Evolutionary conservation across 192 early-diverging fungal genomes (phyloP), one percentile per base, ranked within the genome.

Genomic region (Backusella luteola): DNA sequence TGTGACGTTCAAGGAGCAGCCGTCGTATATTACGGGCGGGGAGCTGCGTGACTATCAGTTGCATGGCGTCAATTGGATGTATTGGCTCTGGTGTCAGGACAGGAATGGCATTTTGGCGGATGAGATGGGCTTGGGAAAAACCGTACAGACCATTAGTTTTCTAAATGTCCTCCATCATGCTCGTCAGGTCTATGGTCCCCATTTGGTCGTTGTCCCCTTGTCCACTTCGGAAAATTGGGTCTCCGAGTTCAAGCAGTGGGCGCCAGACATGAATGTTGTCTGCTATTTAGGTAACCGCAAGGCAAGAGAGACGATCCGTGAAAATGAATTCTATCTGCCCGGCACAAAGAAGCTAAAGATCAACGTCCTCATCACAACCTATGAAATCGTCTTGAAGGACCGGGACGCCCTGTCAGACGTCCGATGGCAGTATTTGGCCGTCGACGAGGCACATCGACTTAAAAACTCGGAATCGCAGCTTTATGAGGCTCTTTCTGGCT

Each of bases 361-460:
- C 84, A 99, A 99, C 67, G 96, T 94, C 26, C 82, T 99, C 66
- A 85, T 99, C 66, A 99, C 97, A 0, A 98, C 96, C 0, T 99
- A 96, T 77, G 97, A 99, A 83, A 84, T 98, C 72, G 92, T 98
- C 56, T 88, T 98, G 26, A 96, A 95, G 78, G 98, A 99, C 80
- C 91, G 92, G 21, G 90, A 89, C 34, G 79, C 92, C 56, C 84
- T 99, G 6, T 91, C 93, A 17, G 76, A 76, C 42, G 95, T 99
- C 77, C 90, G 91, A 56, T 99, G 98, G 98, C 91, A 91, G 36
- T 97, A 94, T 77, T 80, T 99, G 49, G 95, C 94, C 0, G 96
- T 99, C 0, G 98, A 99, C 74, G 98, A 99, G 83, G 98, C 98
- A 5, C 98, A 99, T 83, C 90, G 97, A 17, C 87, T 99, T 52